A percentile compares a stretch with the other conserved stretches of the same genome.
These are phyloP conservation scores for Fusarium redolens DNA, from an alignment of 2,329 filamentous ascomycete genomes.

Conservation along the genomic window DNA sequence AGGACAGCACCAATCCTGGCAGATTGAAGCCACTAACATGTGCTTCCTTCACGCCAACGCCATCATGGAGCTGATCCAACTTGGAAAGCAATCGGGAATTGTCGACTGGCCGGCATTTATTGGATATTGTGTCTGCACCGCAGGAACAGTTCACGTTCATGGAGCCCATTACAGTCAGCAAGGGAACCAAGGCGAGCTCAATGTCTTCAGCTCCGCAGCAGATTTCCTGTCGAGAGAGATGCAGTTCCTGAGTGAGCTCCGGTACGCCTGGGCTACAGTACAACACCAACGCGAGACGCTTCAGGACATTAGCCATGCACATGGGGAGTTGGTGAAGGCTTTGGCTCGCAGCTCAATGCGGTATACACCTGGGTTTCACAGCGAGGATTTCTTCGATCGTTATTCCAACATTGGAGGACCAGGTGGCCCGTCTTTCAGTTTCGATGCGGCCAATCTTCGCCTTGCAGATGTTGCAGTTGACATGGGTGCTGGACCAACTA, in stretches of 20 bases:
- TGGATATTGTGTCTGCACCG: slow-evolving; percentile 87
- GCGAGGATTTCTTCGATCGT: slow-evolving; percentile 89
- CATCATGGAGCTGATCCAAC: slow-evolving; percentile 83
- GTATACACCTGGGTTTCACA: slow-evolving; percentile 82
- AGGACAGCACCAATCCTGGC: slow-evolving; percentile 90
- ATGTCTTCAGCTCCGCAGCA: slow-evolving; percentile 70
- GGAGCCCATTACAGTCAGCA: slow-evolving; percentile 79
- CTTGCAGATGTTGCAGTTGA: slow-evolving; percentile 75
- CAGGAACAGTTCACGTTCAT: slow-evolving; percentile 89
- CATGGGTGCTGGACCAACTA: slow-evolving; percentile 67
- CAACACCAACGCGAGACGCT: slow-evolving; percentile 85
- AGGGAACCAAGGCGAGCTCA: slow-evolving; percentile 62
- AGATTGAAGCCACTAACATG: slow-evolving; percentile 89
- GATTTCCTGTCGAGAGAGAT: slow-evolving; percentile 83
- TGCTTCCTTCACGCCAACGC: slow-evolving; percentile 90
- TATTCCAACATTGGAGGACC: slow-evolving; percentile 70
- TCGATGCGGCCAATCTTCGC: slow-evolving; percentile 80
- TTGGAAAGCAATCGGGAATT: slow-evolving; percentile 77
- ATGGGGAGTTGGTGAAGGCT: slow-evolving; percentile 81
- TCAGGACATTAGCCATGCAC: slow-evolving; percentile 81
- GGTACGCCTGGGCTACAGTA: slow-evolving; percentile 80
- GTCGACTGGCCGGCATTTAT: slow-evolving; percentile 90
- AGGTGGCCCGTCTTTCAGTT: slow-evolving; percentile 69
- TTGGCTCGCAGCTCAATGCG: slow-evolving; percentile 73
- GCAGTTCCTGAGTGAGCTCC: slow-evolving; percentile 80